phyloP scores from a whole-genome alignment of 2,329 filamentous ascomycete genomes.

The Ophiostoma angusticollis region DNA sequence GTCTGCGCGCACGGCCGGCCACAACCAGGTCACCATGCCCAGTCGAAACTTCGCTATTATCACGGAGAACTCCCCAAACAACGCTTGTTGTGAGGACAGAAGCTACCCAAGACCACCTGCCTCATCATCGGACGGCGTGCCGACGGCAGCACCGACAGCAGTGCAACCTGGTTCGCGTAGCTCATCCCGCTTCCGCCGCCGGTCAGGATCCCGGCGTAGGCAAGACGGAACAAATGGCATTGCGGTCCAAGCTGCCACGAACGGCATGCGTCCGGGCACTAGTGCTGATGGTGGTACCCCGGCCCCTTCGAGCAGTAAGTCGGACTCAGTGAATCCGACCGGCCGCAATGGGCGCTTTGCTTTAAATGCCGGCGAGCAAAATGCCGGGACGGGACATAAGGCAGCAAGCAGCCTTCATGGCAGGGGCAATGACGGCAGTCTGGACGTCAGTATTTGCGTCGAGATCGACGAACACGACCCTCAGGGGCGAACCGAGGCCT shows the following conservation, averaged over 20 bases:
- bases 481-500: slow-evolving; percentile 66
- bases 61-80: slow-evolving; percentile 67
- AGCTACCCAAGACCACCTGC: slow-evolving; percentile 1
- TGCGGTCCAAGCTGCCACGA: slow-evolving; percentile 5
- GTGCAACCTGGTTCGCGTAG: slow-evolving; percentile 13
- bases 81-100: slow-evolving; percentile 13
- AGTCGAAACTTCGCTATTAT: slow-evolving; percentile 89
- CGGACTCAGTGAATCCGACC: slow-evolving; percentile 3
- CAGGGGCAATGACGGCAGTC: slow-evolving; percentile 41
- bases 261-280: slow-evolving; percentile 12
- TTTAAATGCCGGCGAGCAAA: slow-evolving; percentile 63
- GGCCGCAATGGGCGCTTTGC: slow-evolving; percentile 55
- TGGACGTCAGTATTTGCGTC: slow-evolving; percentile 77
- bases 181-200: slow-evolving; percentile 13
- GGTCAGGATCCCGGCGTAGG: slow-evolving; percentile 7
- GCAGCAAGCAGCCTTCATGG: slow-evolving; percentile 51
- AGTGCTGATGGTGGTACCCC: slow-evolving; percentile 12
- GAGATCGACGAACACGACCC: slow-evolving; percentile 78
- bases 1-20: slow-evolving; percentile 57
- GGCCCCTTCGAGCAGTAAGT: slow-evolving; percentile 5
- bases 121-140: neutral
- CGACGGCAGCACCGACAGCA: slow-evolving; percentile 42
- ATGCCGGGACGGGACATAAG: slow-evolving; percentile 64
- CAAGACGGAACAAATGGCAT: slow-evolving; percentile 7
- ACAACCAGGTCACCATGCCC: slow-evolving; percentile 80